phyloP scores from a whole-genome alignment of 306 rosid genomes.

The Carpinus viminea region DNA sequence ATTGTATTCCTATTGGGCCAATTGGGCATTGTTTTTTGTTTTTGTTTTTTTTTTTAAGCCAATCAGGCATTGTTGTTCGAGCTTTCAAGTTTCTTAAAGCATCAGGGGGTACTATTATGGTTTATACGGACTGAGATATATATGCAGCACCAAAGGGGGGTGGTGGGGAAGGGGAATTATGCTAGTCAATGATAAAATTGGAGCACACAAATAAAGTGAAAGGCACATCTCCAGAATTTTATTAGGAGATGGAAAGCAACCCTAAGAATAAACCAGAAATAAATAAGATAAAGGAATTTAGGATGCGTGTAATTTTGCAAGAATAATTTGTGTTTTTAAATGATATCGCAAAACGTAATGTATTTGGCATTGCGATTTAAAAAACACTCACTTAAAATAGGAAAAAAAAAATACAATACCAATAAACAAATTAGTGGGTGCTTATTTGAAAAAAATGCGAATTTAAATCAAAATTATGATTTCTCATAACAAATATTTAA shows the following conservation, averaged over 20 bases:
- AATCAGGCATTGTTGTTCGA: slow-evolving; percentile 5
- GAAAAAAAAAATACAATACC: too few relatives aligned
- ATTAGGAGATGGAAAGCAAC: background rate
- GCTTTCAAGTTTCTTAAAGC: slow-evolving; percentile 22
- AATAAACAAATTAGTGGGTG: too few relatives aligned
- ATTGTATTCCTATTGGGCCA: slow-evolving; percentile 24
- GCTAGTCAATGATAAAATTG: background rate
- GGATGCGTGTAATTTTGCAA: too few relatives aligned
- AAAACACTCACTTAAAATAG: too few relatives aligned
- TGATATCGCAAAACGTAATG: too few relatives aligned
- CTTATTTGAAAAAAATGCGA: too few relatives aligned
- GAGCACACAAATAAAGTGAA: slow-evolving; percentile 7
- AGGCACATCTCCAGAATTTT: slow-evolving; percentile 2
- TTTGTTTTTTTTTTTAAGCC: too few relatives aligned
- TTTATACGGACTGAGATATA: slow-evolving; percentile 17
- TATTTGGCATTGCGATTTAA: too few relatives aligned
- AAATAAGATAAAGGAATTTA: background rate
- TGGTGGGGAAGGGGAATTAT: background rate
- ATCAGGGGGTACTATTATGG: slow-evolving; percentile 12
- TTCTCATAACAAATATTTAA: too few relatives aligned
- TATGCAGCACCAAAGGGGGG: slow-evolving; percentile 5
- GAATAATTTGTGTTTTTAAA: too few relatives aligned
- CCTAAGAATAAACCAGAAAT: too few relatives aligned
- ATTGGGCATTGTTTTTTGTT: background rate
- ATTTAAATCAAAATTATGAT: too few relatives aligned